Evolutionary conservation across 2,329 filamentous ascomycete species (phyloP).

Genomic region (Triangularia verruculosa): DNA sequence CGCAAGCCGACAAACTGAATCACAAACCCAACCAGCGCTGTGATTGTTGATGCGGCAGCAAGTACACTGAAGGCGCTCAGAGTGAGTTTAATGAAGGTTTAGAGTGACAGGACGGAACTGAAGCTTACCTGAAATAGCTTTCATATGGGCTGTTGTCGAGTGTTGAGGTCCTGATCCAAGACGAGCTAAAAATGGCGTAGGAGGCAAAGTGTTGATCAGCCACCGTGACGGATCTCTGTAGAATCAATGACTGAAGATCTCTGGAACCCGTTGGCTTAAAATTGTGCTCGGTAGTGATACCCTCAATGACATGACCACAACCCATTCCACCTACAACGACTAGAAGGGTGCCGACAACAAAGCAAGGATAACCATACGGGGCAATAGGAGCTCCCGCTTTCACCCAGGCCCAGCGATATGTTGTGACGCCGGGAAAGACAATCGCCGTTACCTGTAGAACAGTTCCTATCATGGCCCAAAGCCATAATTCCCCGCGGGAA

Average conservation of each 20-base stretch:
- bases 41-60: not conserved
- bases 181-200: not conserved
- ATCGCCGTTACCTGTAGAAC: not conserved
- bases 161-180: not conserved
- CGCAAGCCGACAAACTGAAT: conserved; percentile 1
- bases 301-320: not conserved
- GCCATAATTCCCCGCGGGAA: not conserved
- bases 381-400: not conserved
- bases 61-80: not conserved
- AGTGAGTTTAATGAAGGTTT: too few species aligned
- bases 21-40: not conserved
- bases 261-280: not conserved
- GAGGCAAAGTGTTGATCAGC: not conserved
- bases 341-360: not conserved
- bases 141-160: not conserved
- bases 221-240: not conserved
- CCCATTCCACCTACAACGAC: not conserved
- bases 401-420: not conserved
- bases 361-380: not conserved
- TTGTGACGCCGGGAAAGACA: not conserved
- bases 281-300: not conserved
- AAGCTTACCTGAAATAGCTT: not conserved
- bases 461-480: not conserved
- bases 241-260: not conserved
- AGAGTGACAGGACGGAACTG: not conserved